Base-by-base conservation (phyloP, 139 green algal species). In the Chlamydomonas sp. region DNA sequence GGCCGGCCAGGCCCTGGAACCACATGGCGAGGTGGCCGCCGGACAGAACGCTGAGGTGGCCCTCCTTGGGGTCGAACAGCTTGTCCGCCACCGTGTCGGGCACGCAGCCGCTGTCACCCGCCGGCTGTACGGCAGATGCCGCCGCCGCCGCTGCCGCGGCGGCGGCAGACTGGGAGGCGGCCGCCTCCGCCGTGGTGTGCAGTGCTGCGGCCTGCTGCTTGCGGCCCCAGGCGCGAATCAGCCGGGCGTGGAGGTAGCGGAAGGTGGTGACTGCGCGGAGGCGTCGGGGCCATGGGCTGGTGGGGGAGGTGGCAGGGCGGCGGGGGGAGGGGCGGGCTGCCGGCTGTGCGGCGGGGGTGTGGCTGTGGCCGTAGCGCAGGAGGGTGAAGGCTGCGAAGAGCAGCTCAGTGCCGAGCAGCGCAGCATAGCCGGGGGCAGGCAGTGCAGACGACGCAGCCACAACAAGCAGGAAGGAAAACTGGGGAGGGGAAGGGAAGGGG, bases 381-480 rank as follows among this genome's bases (percentile, higher is more conserved):
- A 67, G 62, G 7, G 66, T 59, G 4, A 62, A 73, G 2, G 79
- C 80, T 1, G 72, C 83, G n/a, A 89, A 91, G 49, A 15, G 20
- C 16, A 89, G 4, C 72, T 91, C 88, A 91, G 31, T 62, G 74
- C 49, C 64, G n/a, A 82, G 59, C 18, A 88, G 61, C 17, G 18
- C 79, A 17, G 77, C 10, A 4, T 59, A 15, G 69, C 86, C 79
- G 75, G 63, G 57, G 9, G 83, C 2, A 31, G 88, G 88, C n/a
- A 91, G 88, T 5, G 69, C 49, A 17, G 78, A 61, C 0, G 63
- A 58, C 62, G 69, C 59, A 58, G 77, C 83, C 7, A 86, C 71
- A 80, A 91, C 77, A 79, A 91, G 77, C 59, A 49, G 59, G 58
- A 89, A 15, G 20, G 88, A 91, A 31, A 89, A 69, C 88, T 91